Evolutionary conservation across 768 basidiomycete genomes (phyloP), one percentile per base, ranked within the genome.

Genomic region (Leucocoprinus leucothites): DNA sequence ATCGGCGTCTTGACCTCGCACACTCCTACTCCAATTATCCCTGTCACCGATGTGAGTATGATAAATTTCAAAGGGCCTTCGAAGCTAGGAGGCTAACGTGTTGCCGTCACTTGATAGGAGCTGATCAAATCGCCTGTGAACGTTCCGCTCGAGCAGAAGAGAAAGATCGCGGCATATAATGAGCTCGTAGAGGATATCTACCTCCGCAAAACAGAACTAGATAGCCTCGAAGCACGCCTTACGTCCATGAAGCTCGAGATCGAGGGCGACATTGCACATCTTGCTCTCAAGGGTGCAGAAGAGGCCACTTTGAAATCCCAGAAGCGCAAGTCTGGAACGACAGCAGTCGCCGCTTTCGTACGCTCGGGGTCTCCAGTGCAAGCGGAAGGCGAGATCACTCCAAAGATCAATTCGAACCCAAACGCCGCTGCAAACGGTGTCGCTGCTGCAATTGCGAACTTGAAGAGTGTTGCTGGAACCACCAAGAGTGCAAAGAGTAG

Each of bases 171-270:
- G 46, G 46, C 58, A 26, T 69, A 69, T 63, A 72, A 72, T 57
- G 67, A 70, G 13, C 64, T 70, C 31, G 65, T 72, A 35, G 69
- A 70, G 56, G 68, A 67, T 55, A 62, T 70, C 62, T 70, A 65
- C 61, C 62, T 69, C 57, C 71, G 68, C 59, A 67, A 69, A 47
- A 61, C 69, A 56, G 71, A 72, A 60, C 65, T 72, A 40, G 60
- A 59, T 47, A 64, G 60, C 49, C 65, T 69, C 58, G 68, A 69
- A 51, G 66, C 62, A 46, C 51, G 64, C 5, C 64, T 72, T 25
- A 58, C 63, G 49, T 64, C 65, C 59, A 72, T 69, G 67, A 68
- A 66, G 48, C 47, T 59, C 58, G 63, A 67, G 57, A 70, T 72
- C 57, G 61, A 63, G 55, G 65, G 69, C 54, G 71, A 72, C 43